These are phyloP conservation scores for Bauhinia variegata DNA, from an alignment of 306 rosid genomes.

Conservation along the genomic window DNA sequence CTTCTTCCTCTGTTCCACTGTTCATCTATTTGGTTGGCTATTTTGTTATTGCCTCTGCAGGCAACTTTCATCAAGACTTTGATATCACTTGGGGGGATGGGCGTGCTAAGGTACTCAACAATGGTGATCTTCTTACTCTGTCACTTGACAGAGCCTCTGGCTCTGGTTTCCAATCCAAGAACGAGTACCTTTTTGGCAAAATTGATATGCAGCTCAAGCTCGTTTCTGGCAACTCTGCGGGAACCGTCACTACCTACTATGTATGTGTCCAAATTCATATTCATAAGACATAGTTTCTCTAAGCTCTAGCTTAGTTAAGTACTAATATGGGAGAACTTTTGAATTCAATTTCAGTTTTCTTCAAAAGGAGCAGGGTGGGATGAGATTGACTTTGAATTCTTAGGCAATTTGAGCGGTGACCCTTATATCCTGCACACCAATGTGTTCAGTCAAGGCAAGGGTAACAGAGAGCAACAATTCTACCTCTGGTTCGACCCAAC, in stretches of 20 bases:
- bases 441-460: constrained; percentile 67
- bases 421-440: constrained; percentile 71
- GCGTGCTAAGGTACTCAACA: constrained; percentile 51
- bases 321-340: neutral
- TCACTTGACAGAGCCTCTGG: constrained; percentile 59
- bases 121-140: constrained; percentile 60
- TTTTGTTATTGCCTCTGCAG: constrained; percentile 4
- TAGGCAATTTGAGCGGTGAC: constrained; percentile 70
- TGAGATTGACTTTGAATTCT: constrained; percentile 72
- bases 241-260: constrained; percentile 74
- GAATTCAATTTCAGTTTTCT: constrained; percentile 23
- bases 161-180: constrained; percentile 61
- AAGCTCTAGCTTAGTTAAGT: neutral
- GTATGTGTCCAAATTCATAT: constrained; percentile 35
- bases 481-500: constrained; percentile 80
- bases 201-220: constrained; percentile 77
- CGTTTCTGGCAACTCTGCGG: constrained; percentile 70
- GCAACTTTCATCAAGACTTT: constrained; percentile 47
- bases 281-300: too few relatives aligned
- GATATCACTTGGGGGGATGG: constrained; percentile 66
- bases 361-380: constrained; percentile 65
- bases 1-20: too few relatives aligned
- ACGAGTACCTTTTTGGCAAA: constrained; percentile 56
- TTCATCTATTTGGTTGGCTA: too few relatives aligned
- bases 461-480: constrained; percentile 80